Conservation (phyloP, 768 basidiomycete species). For the Trametes cingulata region DNA sequence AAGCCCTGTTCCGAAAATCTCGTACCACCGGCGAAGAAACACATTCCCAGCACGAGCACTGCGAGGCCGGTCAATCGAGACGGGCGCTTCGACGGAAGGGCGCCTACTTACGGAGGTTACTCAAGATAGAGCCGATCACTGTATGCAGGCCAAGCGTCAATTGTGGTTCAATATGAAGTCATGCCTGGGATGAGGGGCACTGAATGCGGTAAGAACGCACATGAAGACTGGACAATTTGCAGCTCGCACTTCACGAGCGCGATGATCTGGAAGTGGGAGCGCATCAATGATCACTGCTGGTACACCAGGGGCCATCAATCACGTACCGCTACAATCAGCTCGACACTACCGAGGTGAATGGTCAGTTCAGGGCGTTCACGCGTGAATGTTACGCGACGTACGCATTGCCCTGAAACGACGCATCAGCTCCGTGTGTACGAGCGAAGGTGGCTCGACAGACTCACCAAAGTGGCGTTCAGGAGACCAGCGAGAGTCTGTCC, state of each 20-base stretch:
- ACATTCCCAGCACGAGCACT: constrained; percentile 78
- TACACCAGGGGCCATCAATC: background rate
- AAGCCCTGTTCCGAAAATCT: constrained; percentile 82
- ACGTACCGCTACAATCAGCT: constrained; percentile 45
- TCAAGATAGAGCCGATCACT: constrained; percentile 50
- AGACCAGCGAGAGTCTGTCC: constrained; percentile 84
- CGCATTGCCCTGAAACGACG: constrained; percentile 31
- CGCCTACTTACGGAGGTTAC: constrained; percentile 41
- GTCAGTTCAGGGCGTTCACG: background rate
- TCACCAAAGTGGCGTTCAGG: constrained; percentile 80
- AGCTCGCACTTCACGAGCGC: constrained; percentile 48
- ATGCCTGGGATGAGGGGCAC: background rate
- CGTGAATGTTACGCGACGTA: constrained; percentile 13
- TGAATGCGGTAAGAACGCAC: constrained; percentile 31
- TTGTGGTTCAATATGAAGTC: background rate
- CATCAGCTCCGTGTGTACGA: background rate
- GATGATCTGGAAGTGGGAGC: constrained; percentile 40
- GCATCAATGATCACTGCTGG: constrained; percentile 12
- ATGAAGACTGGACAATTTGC: constrained; percentile 45
- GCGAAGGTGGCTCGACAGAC: constrained; percentile 9
- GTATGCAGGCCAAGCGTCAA: background rate
- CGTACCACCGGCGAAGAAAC: constrained; percentile 83
- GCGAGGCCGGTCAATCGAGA: background rate
- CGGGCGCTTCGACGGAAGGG: background rate
- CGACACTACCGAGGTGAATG: constrained; percentile 33